Percentiles rank a stretch among this genome's conserved stretches.
Conservation (phyloP, 176 grass and related monocot genomes). For the Avena atlantica region DNA sequence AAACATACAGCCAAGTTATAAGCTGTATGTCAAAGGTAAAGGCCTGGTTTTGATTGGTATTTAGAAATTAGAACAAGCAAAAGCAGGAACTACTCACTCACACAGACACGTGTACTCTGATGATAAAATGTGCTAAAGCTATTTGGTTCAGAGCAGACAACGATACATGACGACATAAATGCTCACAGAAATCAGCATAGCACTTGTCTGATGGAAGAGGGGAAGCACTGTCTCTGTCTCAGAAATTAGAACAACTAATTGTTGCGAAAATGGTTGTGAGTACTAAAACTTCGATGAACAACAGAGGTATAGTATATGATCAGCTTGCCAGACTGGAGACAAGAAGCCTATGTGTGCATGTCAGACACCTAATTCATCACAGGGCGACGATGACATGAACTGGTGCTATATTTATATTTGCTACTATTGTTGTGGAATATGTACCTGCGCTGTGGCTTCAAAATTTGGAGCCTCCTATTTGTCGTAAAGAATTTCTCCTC, state of each 20-base stretch:
- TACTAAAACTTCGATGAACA: not conserved
- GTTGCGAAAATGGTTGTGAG: not conserved
- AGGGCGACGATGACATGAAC: not conserved
- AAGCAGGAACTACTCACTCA: not conserved
- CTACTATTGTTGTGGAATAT: constrained; percentile 30
- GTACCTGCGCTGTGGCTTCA: constrained; percentile 6
- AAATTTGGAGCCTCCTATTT: constrained; percentile 22
- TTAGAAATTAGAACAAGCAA: not conserved
- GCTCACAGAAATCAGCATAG: too few species aligned
- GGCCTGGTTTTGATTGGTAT: not conserved
- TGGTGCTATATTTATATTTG: not conserved
- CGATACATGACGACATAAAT: too few species aligned
- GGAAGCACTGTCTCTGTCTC: not conserved
- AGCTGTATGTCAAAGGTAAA: not conserved
- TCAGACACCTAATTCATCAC: not conserved
- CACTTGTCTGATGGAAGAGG: too few species aligned
- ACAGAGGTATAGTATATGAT: not conserved
- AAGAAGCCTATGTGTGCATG: not conserved
- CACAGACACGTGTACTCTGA: not conserved
- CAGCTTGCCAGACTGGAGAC: not conserved
- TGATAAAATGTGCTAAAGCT: constrained; percentile 2
- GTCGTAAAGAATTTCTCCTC: constrained; percentile 18
- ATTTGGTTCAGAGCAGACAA: too few species aligned
- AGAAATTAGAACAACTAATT: not conserved
- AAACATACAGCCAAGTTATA: not conserved